Percentiles rank a stretch among this genome's conserved stretches.
Evolutionary conservation across 768 basidiomycete species (phyloP).

Genomic region (Termitomyces sp.): DNA sequence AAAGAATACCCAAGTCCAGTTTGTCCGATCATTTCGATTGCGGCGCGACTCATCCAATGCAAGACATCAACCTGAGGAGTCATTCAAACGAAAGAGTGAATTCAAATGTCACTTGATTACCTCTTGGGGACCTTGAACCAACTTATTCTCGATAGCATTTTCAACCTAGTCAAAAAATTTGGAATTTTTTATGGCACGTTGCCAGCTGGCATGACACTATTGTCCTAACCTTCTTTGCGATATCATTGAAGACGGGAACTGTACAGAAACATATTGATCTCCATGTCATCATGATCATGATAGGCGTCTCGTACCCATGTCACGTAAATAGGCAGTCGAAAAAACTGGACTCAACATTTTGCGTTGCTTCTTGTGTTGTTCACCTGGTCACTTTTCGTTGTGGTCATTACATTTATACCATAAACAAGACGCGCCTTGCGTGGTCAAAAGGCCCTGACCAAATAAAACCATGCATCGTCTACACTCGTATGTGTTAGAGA

Average conservation of each 20-base stretch:
- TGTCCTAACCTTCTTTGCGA: slow-evolving; percentile 10
- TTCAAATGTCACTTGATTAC: not conserved
- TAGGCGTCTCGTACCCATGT: not conserved
- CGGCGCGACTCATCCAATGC: slow-evolving; percentile 12
- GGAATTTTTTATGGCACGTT: not conserved
- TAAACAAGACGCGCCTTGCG: not conserved
- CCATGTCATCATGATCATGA: not conserved
- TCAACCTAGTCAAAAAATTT: not conserved
- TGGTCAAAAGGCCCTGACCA: not conserved
- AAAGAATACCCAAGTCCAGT: slow-evolving; percentile 13
- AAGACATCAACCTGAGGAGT: slow-evolving; percentile 11
- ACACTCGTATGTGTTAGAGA: not conserved
- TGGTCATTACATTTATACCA: not conserved
- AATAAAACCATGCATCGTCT: not conserved
- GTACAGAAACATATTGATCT: not conserved
- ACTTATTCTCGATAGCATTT: not conserved
- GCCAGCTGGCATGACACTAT: too few species aligned
- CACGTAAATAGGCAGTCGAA: slow-evolving; percentile 5
- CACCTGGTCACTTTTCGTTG: not conserved
- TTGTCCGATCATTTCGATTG: slow-evolving; percentile 13
- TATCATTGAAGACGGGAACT: slow-evolving; percentile 11
- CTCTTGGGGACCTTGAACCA: slow-evolving; percentile 7
- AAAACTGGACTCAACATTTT: slow-evolving; percentile 11
- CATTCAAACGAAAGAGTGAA: not conserved
- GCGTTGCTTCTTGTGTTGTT: slow-evolving; percentile 9